Base-by-base conservation (phyloP, 306 rosid genomes). In the Lathyrus aphaca region DNA sequence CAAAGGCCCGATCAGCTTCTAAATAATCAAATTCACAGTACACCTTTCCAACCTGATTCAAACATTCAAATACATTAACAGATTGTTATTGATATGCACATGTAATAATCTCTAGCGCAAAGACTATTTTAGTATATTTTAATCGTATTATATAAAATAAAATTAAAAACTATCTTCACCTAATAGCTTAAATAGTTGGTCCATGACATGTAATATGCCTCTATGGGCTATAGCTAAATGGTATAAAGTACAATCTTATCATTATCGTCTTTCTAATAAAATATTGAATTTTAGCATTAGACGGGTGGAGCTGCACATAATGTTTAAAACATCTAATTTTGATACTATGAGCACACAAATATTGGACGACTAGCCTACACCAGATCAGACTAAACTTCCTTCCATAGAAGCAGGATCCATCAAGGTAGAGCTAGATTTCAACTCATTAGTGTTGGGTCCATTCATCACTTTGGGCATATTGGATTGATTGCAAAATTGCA, bases 1-100 rank as follows among this genome's bases (percentile, higher is more conserved):
- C 76, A 80, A 95, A 91, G 69, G 87, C 95, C 59, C 80, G 84
- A 63, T 86, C 97, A 64, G 99, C 99, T 86, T 95, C 96, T 79
- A 89, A 76, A 77, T 89, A 89, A 74, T 95, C 92, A 43, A 95
- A 82, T 81, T 95, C 99, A 77, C 86, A 91, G 67, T 87, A 82
- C 49, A 88, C 82, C 86, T 87, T 95, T 71, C 99, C 97, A 72
- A 95, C 93, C 99, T 95, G 88, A 86, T 44, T 79, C 53, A 73
- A 71, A 66, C 79, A 71, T 45, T 15, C 60, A 32, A 72, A 62
- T 38, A 67, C 32, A 18, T 25, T 49, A 53, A 46, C 35, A 70
- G 45, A 67, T 21, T 40, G 77, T 73, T 46, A 68, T 49, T 46
- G 13, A 62, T 8, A 74, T 44, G 69, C 75, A 51, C 35, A 66